Conservation (phyloP, 164 flowering plant species). For the Liquidambar formosana region DNA sequence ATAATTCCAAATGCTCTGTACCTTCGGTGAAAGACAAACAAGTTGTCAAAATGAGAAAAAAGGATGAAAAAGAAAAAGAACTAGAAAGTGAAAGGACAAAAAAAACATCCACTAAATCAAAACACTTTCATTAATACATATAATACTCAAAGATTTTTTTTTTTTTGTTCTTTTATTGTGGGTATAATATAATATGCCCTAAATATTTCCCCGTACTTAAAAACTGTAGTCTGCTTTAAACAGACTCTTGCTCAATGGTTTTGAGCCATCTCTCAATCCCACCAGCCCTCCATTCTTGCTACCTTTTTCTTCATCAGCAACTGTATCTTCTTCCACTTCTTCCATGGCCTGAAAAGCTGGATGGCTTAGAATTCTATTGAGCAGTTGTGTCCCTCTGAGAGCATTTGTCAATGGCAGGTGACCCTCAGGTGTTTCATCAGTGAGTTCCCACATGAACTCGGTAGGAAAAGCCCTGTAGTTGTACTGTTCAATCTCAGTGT, state of each 20-base stretch:
- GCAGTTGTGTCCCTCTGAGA: constrained; percentile 82
- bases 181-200: too few relatives aligned
- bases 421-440: constrained; percentile 72
- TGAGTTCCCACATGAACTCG: constrained; percentile 86
- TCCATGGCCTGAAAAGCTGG: constrained; percentile 60
- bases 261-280: constrained; percentile 25
- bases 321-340: constrained; percentile 31
- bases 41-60: too few relatives aligned
- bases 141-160: not conserved
- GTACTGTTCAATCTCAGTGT: constrained; percentile 82
- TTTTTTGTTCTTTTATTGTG: too few relatives aligned
- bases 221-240: constrained; percentile 60
- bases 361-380: constrained; percentile 58
- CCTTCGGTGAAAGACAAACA: too few relatives aligned
- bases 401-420: constrained; percentile 94
- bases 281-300: constrained; percentile 7
- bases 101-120: too few relatives aligned
- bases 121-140: not conserved
- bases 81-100: too few relatives aligned
- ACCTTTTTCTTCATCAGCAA: constrained; percentile 14
- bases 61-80: too few relatives aligned
- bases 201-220: too few relatives aligned
- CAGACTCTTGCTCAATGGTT: constrained; percentile 32
- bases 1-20: too few relatives aligned
- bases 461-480: constrained; percentile 81